Evolutionary conservation across 306 rosid genomes (phyloP), one percentile per base, ranked within the genome.

Genomic region (Betula pendula): DNA sequence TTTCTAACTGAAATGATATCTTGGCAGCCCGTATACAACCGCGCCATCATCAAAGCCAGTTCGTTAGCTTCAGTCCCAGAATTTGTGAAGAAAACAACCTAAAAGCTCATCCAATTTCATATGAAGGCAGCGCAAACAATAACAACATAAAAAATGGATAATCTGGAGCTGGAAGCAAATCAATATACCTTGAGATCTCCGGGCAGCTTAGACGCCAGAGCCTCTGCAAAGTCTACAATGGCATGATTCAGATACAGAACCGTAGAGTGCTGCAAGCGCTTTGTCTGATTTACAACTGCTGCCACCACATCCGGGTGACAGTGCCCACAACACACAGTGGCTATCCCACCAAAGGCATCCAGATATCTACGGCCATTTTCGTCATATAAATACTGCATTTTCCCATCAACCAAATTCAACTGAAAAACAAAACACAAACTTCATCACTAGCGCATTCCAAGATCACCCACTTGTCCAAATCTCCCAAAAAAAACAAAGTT

Each of bases 31-130:
- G 82, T 72, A 71, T 82, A 85, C 49, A 85, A 6, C 56, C 88
- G 74, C 3, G 88, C 86, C 47, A 85, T 85, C 86, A 85, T 75
- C 70, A 85, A 51, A 72, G 88, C 88, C 48, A 85, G 66, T 68
- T 85, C 88, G 68, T 85, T 85, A 73, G 86, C 88, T 75, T 85
- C 88, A 29, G 88, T 85, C 65, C 88, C 88, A 25, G 88, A 85
- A 82, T 85, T 85, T 68, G 88, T 85, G 75, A 81, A 85, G 84
- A 67, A 82, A 71, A 85, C 88, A 73, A 22, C 88, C 84, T 85
- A 60, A 59, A 42, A 74, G 16, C 15, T 56, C 44, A 72, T 76
- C 67, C 49, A 66, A 31, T 11, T 35, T 17, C 70, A 16, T n/a
- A 33, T 62, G 5, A 63, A 35, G 33, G 17, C 45, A 33, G 14